phyloP scores from a whole-genome alignment of 2,329 filamentous ascomycete species.

The Claviceps africana region DNA sequence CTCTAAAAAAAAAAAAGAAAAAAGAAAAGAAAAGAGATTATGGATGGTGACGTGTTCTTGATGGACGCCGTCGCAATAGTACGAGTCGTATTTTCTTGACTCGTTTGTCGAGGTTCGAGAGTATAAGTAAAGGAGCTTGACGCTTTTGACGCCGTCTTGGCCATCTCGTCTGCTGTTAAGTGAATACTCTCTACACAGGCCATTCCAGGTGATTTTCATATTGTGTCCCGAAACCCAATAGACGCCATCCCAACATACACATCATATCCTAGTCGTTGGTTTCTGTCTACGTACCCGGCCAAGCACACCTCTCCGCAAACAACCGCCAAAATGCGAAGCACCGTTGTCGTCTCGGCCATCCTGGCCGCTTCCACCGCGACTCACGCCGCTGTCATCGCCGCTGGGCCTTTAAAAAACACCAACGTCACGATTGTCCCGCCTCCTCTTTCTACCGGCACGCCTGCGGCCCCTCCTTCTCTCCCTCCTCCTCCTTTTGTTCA shows the following conservation, averaged over 20 bases:
- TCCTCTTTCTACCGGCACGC: neutral
- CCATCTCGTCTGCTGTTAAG: neutral
- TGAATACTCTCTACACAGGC: neutral
- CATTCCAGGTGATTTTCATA: neutral
- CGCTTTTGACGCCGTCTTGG: neutral
- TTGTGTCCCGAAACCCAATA: neutral
- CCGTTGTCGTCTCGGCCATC: conserved; percentile 6
- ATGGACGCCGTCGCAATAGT: neutral
- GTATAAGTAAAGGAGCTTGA: conserved; percentile 3
- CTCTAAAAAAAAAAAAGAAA: neutral
- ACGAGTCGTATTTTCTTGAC: neutral
- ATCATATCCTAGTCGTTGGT: neutral
- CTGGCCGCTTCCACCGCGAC: conserved; percentile 7
- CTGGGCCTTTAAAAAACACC: neutral
- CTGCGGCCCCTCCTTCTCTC: neutral
- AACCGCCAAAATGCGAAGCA: conserved; percentile 10
- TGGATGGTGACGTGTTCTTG: conserved; percentile 2
- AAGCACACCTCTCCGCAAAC: neutral
- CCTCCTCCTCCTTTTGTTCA: neutral
- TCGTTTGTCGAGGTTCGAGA: neutral
- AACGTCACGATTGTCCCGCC: neutral
- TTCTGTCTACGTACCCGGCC: neutral
- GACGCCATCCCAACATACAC: neutral
- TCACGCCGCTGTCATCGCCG: neutral
- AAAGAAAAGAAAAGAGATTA: neutral